Percentiles rank a stretch among this genome's conserved stretches.
phyloP scores from a whole-genome alignment of 169 alveolate genomes.

The Eimeria necatrix region DNA sequence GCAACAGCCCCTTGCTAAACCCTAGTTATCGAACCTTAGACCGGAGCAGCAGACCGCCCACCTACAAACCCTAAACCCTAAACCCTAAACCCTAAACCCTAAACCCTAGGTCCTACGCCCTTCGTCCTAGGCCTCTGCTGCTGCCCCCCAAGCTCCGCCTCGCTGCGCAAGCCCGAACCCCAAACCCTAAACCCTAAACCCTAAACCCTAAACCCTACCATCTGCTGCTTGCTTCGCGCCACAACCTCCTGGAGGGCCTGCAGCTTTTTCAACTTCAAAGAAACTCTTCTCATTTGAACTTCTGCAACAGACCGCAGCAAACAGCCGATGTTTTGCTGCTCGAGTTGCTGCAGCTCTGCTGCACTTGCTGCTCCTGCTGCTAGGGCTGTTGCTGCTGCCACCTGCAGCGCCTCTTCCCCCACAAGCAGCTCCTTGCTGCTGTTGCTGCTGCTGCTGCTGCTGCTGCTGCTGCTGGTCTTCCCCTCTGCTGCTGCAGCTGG shows the following conservation, averaged over 20 bases:
- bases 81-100: not conserved
- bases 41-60: too few species aligned
- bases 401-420: slow-evolving; percentile 39
- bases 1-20: too few species aligned
- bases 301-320: slow-evolving; percentile 3
- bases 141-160: too few species aligned
- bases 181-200: too few species aligned
- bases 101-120: not conserved
- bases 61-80: not conserved
- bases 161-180: too few species aligned
- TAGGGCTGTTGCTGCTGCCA: slow-evolving; percentile 37
- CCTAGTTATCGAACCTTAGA: too few species aligned
- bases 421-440: slow-evolving; percentile 21
- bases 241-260: not conserved
- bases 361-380: slow-evolving; percentile 62
- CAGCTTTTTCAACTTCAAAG: not conserved
- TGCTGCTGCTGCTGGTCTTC: slow-evolving; percentile 12
- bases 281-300: slow-evolving; percentile 13
- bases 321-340: slow-evolving; percentile 1
- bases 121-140: too few species aligned
- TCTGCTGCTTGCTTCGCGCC: slow-evolving; percentile 15
- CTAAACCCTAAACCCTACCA: slow-evolving; percentile 51
- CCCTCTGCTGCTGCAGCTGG: not conserved
- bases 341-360: not conserved
- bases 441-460: not conserved